Percentiles rank a stretch among this genome's conserved stretches.
phyloP scores from a whole-genome alignment of 2,329 filamentous ascomycete genomes.

The Colletotrichum karsti region DNA sequence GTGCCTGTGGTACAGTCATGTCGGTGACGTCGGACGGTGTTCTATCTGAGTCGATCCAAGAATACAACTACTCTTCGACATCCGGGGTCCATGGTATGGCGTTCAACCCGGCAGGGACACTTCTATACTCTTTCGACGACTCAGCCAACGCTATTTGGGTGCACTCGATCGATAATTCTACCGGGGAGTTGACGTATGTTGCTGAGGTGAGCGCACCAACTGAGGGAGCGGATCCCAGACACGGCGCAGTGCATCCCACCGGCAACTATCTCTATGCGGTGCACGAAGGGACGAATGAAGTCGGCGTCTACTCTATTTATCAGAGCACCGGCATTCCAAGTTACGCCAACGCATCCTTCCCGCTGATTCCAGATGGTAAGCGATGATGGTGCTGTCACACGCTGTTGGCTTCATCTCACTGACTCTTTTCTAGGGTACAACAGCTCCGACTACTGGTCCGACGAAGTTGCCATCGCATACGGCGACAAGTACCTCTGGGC shows the following conservation, averaged over 20 bases:
- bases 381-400: rapidly evolving
- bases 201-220: neutral
- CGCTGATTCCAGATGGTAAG: neutral
- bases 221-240: neutral
- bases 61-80: slow-evolving; percentile 4
- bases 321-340: neutral
- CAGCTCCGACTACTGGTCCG: neutral
- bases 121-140: neutral
- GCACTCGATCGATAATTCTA: neutral
- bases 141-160: neutral
- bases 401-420: neutral
- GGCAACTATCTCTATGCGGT: neutral
- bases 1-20: slow-evolving; percentile 10
- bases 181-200: neutral
- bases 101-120: neutral
- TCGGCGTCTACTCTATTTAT: neutral
- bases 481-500: neutral
- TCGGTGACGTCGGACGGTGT: neutral
- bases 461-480: neutral
- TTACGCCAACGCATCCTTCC: neutral
- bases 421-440: neutral
- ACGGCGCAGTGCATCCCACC: neutral
- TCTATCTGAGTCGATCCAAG: neutral
- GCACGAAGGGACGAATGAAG: neutral
- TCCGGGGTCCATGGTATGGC: neutral